Evolutionary conservation across 176 grass and related monocot species (phyloP), one percentile per base, ranked within the genome.

Genomic region (Chloris gayana): DNA sequence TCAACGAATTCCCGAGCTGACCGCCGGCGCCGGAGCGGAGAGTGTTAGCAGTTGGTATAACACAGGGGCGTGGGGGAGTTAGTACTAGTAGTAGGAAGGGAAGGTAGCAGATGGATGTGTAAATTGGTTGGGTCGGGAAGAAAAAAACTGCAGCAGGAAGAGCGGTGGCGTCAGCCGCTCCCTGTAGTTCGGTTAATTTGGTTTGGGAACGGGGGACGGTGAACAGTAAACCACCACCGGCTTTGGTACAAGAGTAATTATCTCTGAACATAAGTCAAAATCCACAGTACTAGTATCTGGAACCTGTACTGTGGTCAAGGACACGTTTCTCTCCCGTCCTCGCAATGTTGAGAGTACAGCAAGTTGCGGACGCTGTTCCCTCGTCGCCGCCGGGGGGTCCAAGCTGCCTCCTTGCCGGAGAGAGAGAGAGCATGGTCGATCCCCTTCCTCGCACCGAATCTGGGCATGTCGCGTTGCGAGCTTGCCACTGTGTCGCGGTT

Each of bases 1-100:
- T 90, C 74, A 44, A 73, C 13, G 88, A 89, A 32, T 58, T 80
- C 39, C 66, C 77, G 21, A 45, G 63, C 70, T 84, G 47, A 50
- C 14, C 47, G 15, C 14, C 47, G 47, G 14, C 14, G 47, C 47
- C 47, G 47, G 47, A 13, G 47, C 1, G n/a, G n/a, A n/a, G n/a
- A n/a, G 62, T 65, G 6, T 35, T 59, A 57, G 21, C 22, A 9
- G 63, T 21, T 49, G 9, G 21, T 35, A 37, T 21, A 86, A 72
- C 17, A 51, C 21, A 7, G 29, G 25, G 77, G 77, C 69, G 53
- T 65, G 70, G 26, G 2, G n/a, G 2, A 9, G 18, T 1, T 22
- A 56, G 19, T 56, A 56, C n/a, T n/a, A n/a, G n/a, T n/a, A n/a
- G n/a, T n/a, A n/a, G n/a, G n/a, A n/a, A n/a, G n/a, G 49, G 49